phyloP scores from a whole-genome alignment of 768 basidiomycete species.

The Terana coerulea region DNA sequence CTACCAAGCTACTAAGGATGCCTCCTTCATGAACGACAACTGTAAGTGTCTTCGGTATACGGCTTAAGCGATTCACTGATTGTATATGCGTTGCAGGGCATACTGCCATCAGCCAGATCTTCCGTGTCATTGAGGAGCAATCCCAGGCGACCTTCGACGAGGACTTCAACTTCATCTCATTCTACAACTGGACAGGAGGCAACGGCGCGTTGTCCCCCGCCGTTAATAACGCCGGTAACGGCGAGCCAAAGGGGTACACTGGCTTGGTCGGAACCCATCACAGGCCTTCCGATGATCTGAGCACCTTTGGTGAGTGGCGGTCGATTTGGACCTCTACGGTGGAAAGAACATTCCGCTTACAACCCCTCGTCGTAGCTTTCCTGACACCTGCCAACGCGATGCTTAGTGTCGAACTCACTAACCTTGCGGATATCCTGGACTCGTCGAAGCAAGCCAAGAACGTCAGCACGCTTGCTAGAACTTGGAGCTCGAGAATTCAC shows the following conservation, averaged over 20 bases:
- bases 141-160: conserved; percentile 68
- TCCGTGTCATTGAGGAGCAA: conserved; percentile 74
- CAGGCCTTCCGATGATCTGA: conserved; percentile 73
- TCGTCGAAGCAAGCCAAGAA: conserved; percentile 41
- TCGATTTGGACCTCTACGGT: too few species aligned
- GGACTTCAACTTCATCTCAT: conserved; percentile 70
- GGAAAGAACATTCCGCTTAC: too few species aligned
- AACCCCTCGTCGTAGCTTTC: conserved; percentile 57
- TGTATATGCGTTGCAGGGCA: conserved; percentile 47
- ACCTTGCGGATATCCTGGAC: conserved; percentile 61
- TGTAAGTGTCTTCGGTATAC: conserved; percentile 41
- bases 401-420: conserved; percentile 67
- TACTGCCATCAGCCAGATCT: conserved; percentile 63
- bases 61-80: not conserved
- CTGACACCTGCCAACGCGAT: conserved; percentile 79
- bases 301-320: conserved; percentile 50
- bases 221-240: conserved; percentile 66
- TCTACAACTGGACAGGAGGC: conserved; percentile 81
- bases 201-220: conserved; percentile 57
- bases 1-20: conserved; percentile 66
- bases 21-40: conserved; percentile 66
- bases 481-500: conserved; percentile 55
- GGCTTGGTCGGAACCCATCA: conserved; percentile 77
- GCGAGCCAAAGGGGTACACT: conserved; percentile 72
- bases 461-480: conserved; percentile 48